Percentiles rank a stretch among this genome's conserved stretches.
Conservation (phyloP, 495 filamentous ascomycete species). For the Penicillium nucicola region DNA sequence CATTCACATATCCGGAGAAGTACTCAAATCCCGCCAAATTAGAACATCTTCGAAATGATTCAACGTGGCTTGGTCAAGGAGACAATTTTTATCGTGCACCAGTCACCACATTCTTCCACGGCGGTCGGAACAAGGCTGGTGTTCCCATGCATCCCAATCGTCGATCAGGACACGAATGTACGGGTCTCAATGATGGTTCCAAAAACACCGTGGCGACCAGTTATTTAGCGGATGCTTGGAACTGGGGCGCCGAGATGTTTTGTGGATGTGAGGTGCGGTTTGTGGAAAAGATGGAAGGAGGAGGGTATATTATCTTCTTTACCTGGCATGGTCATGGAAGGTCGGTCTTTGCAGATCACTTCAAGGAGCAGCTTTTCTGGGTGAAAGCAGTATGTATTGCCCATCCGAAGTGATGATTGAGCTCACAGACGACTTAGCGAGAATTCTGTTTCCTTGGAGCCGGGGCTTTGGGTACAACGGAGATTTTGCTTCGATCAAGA, state of each 20-base stretch:
- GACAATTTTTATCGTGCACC: constrained; percentile 54
- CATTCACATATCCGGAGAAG: constrained; percentile 53
- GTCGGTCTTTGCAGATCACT: constrained; percentile 51
- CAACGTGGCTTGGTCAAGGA: constrained; percentile 44
- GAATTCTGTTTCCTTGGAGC: constrained; percentile 4
- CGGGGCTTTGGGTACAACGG: constrained; percentile 55
- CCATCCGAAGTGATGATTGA: not conserved
- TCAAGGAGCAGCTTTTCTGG: constrained; percentile 66
- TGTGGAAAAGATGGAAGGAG: constrained; percentile 50
- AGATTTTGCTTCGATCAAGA: constrained; percentile 64
- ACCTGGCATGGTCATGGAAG: constrained; percentile 63
- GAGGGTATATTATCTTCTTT: constrained; percentile 62
- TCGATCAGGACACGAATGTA: constrained; percentile 58
- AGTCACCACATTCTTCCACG: constrained; percentile 60
- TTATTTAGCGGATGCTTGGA: constrained; percentile 70
- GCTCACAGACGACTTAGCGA: too few relatives aligned
- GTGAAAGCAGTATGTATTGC: constrained; percentile 59
- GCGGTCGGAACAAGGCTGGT: constrained; percentile 58
- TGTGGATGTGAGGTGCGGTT: constrained; percentile 68
- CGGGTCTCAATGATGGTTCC: constrained; percentile 65
- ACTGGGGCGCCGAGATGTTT: constrained; percentile 72
- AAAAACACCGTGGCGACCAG: constrained; percentile 65
- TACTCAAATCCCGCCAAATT: constrained; percentile 55
- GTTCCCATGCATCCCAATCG: constrained; percentile 59
- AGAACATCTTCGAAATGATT: constrained; percentile 55